Evolutionary conservation across 169 alveolate species (phyloP).

Genomic region (Plasmodium gallinaceum): DNA sequence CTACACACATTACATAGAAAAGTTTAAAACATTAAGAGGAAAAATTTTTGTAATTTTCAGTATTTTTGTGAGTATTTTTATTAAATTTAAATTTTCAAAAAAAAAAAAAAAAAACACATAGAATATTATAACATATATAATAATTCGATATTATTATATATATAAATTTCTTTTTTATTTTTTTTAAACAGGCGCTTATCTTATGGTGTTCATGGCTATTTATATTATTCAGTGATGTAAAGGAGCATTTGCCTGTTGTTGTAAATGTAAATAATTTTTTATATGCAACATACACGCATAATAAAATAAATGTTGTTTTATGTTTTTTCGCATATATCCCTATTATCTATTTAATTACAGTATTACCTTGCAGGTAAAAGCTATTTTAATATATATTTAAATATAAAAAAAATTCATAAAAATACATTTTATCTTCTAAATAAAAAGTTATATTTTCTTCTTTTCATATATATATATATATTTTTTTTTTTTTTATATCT

Average conservation of each 20-base stretch:
- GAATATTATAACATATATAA: neutral
- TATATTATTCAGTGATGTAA: conserved; percentile 56
- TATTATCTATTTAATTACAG: conserved; percentile 56
- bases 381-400: neutral
- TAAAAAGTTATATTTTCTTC: too few species aligned
- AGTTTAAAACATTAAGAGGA: conserved; percentile 20
- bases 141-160: neutral
- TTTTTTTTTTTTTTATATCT: neutral
- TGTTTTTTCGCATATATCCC: conserved; percentile 68
- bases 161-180: neutral
- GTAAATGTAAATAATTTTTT: conserved; percentile 50
- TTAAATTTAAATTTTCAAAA: neutral
- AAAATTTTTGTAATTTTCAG: conserved; percentile 19
- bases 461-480: too few species aligned
- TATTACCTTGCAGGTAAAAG: conserved; percentile 74
- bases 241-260: conserved; percentile 57
- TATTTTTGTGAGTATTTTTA: conserved; percentile 29
- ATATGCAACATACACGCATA: conserved; percentile 70
- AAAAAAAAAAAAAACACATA: neutral
- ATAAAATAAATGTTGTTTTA: conserved; percentile 60
- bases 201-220: conserved; percentile 74
- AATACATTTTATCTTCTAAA: neutral
- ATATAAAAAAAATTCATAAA: neutral
- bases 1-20: conserved; percentile 46
- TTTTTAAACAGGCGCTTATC: conserved; percentile 17